Percentiles rank a stretch among this genome's conserved stretches.
These are phyloP conservation scores for Xylaria sp. DNA, from an alignment of 2,329 filamentous ascomycete species.

Conservation along the genomic window DNA sequence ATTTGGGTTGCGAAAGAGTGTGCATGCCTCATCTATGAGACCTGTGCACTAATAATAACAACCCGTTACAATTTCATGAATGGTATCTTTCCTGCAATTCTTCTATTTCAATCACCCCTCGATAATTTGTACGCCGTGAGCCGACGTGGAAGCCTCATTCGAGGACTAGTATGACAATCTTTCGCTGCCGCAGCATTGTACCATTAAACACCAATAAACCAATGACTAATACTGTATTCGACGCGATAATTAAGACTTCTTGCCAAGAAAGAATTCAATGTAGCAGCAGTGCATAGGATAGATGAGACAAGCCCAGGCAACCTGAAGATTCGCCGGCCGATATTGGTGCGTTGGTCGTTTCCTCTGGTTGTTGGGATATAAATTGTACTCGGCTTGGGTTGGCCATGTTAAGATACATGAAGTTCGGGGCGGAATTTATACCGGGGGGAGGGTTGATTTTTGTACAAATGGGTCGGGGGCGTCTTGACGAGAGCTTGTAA, in stretches of 20 bases:
- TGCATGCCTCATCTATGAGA: background rate
- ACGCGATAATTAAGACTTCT: background rate
- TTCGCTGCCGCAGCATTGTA: background rate
- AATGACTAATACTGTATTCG: background rate
- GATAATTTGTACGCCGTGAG: background rate
- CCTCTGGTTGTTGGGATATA: background rate
- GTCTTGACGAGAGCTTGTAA: background rate
- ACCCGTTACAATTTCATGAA: background rate
- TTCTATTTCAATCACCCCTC: background rate
- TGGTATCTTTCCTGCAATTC: background rate
- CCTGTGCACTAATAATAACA: background rate
- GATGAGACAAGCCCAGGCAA: background rate
- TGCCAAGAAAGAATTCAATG: background rate
- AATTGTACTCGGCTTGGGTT: background rate
- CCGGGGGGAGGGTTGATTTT: background rate
- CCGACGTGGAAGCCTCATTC: background rate
- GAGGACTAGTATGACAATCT: background rate
- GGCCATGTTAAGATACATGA: background rate
- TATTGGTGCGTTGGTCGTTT: background rate
- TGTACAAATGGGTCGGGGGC: background rate
- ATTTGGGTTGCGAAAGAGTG: background rate
- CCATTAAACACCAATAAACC: background rate
- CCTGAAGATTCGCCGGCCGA: background rate
- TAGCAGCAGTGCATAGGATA: background rate
- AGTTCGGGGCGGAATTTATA: background rate